Conservation (phyloP, 1,284 basidiomycete genomes). For the Leccinum pachyderme region DNA sequence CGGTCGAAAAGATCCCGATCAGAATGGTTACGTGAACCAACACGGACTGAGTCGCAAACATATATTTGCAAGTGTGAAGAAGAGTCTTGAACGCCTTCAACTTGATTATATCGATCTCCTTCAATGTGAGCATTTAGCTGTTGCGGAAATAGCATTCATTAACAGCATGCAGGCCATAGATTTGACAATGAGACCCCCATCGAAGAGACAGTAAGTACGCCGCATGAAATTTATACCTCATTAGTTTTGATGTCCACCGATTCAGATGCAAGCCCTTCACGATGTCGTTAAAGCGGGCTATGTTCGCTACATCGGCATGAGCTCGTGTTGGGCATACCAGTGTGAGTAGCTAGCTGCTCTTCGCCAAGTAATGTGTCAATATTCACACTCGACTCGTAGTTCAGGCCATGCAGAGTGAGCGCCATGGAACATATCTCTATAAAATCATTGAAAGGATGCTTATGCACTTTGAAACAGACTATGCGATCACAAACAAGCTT, state of each 20-base stretch:
- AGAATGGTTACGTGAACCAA: constrained; percentile 58
- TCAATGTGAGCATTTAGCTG: constrained; percentile 42
- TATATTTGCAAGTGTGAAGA: constrained; percentile 73
- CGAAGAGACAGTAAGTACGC: constrained; percentile 30
- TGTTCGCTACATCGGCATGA: constrained; percentile 60
- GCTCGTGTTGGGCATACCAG: constrained; percentile 40
- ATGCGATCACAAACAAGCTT: constrained; percentile 41
- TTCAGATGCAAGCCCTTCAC: constrained; percentile 54
- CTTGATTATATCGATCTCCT: constrained; percentile 71
- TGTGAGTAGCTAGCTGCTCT: constrained; percentile 23
- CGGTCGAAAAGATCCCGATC: constrained; percentile 33
- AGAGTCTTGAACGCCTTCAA: constrained; percentile 61
- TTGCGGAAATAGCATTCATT: neutral
- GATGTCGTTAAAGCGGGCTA: constrained; percentile 55
- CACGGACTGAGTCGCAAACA: constrained; percentile 58
- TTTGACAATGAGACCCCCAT: constrained; percentile 34
- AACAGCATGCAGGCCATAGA: constrained; percentile 22
- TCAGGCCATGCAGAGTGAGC: constrained; percentile 38
- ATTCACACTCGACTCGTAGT: constrained; percentile 21
- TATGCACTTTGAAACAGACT: constrained; percentile 18
- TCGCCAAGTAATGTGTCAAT: neutral
- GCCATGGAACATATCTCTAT: neutral
- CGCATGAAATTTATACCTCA: neutral
- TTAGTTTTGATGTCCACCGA: neutral
- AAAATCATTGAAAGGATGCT: neutral